phyloP scores from a whole-genome alignment of 768 basidiomycete species.

The Trametes villosa region DNA sequence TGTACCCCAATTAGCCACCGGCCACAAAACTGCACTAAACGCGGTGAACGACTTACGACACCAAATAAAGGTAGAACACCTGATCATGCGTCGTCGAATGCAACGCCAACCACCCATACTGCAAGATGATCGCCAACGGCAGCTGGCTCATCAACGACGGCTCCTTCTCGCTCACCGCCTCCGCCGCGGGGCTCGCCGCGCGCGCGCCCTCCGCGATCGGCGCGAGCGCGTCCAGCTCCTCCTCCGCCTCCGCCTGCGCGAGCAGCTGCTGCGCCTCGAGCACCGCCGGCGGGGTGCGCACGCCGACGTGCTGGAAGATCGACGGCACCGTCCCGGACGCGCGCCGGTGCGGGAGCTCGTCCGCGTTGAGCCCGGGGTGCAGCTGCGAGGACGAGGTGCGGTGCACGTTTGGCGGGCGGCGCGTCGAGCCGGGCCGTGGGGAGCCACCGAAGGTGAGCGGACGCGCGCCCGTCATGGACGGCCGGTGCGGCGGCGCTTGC shows the following conservation, averaged over 20 bases:
- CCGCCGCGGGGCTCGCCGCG: slow-evolving; percentile 31
- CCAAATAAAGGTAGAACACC: slow-evolving; percentile 88
- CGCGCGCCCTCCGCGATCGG: slow-evolving; percentile 56
- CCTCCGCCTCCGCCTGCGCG: slow-evolving; percentile 45
- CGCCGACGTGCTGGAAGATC: slow-evolving; percentile 85
- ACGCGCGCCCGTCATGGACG: slow-evolving; percentile 4
- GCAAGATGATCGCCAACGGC: slow-evolving; percentile 83
- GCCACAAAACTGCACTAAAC: background rate
- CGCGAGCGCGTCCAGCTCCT: slow-evolving; percentile 45
- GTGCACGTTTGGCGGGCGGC: slow-evolving; percentile 34
- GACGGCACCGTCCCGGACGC: slow-evolving; percentile 64
- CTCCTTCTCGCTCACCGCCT: slow-evolving; percentile 54
- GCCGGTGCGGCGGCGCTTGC: slow-evolving; percentile 7
- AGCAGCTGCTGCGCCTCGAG: slow-evolving; percentile 70
- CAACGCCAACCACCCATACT: slow-evolving; percentile 88
- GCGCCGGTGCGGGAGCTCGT: slow-evolving; percentile 49
- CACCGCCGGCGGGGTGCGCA: slow-evolving; percentile 76
- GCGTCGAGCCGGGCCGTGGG: slow-evolving; percentile 38
- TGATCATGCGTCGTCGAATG: slow-evolving; percentile 92
- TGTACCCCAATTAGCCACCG: slow-evolving; percentile 34
- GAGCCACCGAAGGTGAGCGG: slow-evolving; percentile 33
- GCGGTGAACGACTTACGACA: slow-evolving; percentile 59
- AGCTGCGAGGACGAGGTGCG: slow-evolving; percentile 18
- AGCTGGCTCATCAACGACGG: slow-evolving; percentile 74
- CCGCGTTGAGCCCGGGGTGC: slow-evolving; percentile 19